Percentiles rank a stretch among this genome's conserved stretches.
phyloP scores from a whole-genome alignment of 2,329 filamentous ascomycete genomes.

The Penicillium sp. region DNA sequence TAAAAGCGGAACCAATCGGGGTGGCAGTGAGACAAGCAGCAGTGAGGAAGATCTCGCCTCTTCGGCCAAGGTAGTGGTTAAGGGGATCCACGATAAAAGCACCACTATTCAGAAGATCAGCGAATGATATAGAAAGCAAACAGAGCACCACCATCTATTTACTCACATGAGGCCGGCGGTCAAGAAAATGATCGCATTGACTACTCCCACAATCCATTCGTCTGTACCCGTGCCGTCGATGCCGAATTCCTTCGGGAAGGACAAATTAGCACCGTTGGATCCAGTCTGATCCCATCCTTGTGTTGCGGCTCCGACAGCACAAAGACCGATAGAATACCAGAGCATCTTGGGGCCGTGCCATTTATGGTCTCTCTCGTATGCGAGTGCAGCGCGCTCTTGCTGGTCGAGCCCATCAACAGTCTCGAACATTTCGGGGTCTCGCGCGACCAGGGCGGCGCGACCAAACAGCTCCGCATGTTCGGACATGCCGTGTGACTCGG shows the following conservation, averaged over 20 bases:
- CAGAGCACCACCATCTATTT: conserved; percentile 43
- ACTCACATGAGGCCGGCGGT: conserved; percentile 19
- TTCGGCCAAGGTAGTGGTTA: conserved; percentile 58
- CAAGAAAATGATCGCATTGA: conserved; percentile 57
- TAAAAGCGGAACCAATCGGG: conserved; percentile 63
- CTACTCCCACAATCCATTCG: conserved; percentile 60
- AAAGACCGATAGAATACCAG: conserved; percentile 50
- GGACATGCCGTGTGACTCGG: conserved; percentile 32
- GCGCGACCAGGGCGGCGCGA: conserved; percentile 38
- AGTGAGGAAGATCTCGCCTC: conserved; percentile 62
- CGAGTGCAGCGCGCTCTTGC: conserved; percentile 43
- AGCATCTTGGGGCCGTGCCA: conserved; percentile 48
- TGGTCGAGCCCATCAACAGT: conserved; percentile 39
- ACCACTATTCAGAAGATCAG: conserved; percentile 36
- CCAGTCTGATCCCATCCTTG: conserved; percentile 56
- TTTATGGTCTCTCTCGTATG: conserved; percentile 46
- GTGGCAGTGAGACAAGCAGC: conserved; percentile 64
- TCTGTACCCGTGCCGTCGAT: conserved; percentile 45
- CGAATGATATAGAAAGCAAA: conserved; percentile 32
- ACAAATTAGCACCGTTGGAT: conserved; percentile 53
- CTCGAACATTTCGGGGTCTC: conserved; percentile 22
- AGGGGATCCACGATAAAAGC: conserved; percentile 66
- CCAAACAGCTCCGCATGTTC: conserved; percentile 40
- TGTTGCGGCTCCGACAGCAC: conserved; percentile 50
- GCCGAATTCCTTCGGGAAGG: conserved; percentile 45